Base-by-base conservation (phyloP, 148 eudicot genomes). In the Chenopodium formosanum region DNA sequence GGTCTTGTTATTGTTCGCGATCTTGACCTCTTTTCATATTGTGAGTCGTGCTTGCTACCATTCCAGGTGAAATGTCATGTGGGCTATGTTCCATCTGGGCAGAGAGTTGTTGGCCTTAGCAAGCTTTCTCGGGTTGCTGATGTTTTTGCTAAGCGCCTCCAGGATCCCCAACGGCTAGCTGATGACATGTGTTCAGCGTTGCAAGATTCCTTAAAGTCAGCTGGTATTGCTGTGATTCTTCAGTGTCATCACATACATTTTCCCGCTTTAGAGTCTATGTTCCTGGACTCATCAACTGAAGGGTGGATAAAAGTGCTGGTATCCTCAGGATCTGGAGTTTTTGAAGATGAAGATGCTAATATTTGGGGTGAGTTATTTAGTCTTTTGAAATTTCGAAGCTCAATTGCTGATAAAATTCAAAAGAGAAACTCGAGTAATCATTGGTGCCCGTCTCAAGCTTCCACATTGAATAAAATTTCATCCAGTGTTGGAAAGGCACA, bases 1-100 rank as follows among this genome's bases (percentile, higher is more conserved):
- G 99, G 99, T 75, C 90, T 92, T 69, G 99, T 96, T 32, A 80
- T 94, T 60, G 97, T 96, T 68, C 89, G 98, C 69, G 99, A 92
- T 89, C 91, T 96, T 31, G 95, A 94, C 85, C 90, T 92, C 75
- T 96, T 92, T 87, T 94, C 99, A 14, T 89, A 89, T 76, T 96
- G 99, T 52, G 98, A 96, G 84, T 91, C 90, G 73, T 96, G 99
- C 86, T 87, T 94, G 87, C 86, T 96, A 25, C 99, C 98, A 1
- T 96, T 94, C 88, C 95, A 89, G 83, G 93, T 94, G 8, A 96
- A 90, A 84, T 96, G 99, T n/a, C 98, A 96, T 58, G 89, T 96
- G 40, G 99, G 97, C 27, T 96, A 94, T 79, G 89, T 96, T 74
- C 97, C 99, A 31, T 91, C 95, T 25, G 98, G 95, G 52, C 90